Evolutionary conservation across 2,329 filamentous ascomycete genomes (phyloP), one percentile per base, ranked within the genome.

Genomic region (Aaosphaeria arxii): DNA sequence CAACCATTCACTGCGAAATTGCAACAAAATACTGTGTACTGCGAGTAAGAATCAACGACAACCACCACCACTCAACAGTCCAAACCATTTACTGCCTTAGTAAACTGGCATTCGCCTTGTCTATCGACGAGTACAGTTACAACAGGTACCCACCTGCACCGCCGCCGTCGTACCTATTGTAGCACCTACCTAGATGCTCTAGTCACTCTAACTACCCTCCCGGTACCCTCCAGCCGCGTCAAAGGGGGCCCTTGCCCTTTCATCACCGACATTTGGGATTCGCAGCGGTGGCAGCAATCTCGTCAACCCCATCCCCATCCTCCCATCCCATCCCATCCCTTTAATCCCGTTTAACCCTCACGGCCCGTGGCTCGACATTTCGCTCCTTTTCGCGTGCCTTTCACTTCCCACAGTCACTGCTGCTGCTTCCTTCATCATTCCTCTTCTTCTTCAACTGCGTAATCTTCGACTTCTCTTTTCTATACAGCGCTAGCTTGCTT

Each of bases 261-360:
- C 56, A 57, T 55, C 48, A 56, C 58, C 56, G 56, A 62, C 56
- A 58, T 59, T 58, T 58, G 53, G 29, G 5, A 48, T 6, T 30
- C 38, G 31, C 32, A 29, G 42, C 32, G 35, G 50, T 50, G 33
- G 9, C 33, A 9, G n/a, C 33, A 36, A 36, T 36, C 33, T 36
- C 9, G n/a, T 36, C n/a, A n/a, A 36, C 33, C 33, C 33, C 7
- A 36, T 24, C 33, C 33, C 33, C n/a, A 9, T n/a, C 33, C 33
- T 9, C 33, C 9, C 33, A 36, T 36, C 7, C 33, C 9, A 36
- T n/a, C 7, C 9, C 9, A n/a, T n/a, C n/a, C 33, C 33, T 36
- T 36, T 36, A 36, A 36, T 9, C 7, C n/a, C 33, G n/a, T 9
- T 36, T 36, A 9, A 36, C 33, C 33, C 33, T 36, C 17, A 38